Conservation (phyloP, 345 rosid species). For the Populus davidiana region DNA sequence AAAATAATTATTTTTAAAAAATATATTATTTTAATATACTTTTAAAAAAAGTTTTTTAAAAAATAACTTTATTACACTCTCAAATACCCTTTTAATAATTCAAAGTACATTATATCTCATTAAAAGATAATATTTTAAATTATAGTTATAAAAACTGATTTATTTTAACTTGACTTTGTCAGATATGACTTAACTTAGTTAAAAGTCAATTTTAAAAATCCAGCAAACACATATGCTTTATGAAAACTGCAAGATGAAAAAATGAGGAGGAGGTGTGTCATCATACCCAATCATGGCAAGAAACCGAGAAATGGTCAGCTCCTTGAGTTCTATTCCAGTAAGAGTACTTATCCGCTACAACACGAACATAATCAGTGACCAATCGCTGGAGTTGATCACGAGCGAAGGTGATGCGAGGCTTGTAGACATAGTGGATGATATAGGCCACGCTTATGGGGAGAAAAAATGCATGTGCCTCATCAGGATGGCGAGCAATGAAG, state of each 20-base stretch:
- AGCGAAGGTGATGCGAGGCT: slow-evolving; percentile 33
- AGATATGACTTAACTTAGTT: no score
- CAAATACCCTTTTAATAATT: no score
- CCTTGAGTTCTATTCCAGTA: slow-evolving; percentile 63
- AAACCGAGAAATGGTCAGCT: slow-evolving; percentile 60
- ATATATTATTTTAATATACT: no score
- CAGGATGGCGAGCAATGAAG: slow-evolving; percentile 44
- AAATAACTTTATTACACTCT: no score
- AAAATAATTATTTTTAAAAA: no score
- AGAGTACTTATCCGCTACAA: slow-evolving; percentile 39
- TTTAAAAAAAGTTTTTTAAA: no score
- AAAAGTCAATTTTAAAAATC: no score
- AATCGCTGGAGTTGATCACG: slow-evolving; percentile 33
- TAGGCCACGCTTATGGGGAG: slow-evolving; percentile 49
- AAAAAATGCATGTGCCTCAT: slow-evolving; percentile 51
- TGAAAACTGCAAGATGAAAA: neutral
- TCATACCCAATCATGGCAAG: slow-evolving; percentile 69
- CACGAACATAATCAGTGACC: slow-evolving; percentile 39
- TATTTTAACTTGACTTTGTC: no score
- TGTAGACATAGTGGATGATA: slow-evolving; percentile 41
- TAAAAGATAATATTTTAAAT: no score
- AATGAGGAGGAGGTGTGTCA: neutral
- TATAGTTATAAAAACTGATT: no score
- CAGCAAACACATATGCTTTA: no score
- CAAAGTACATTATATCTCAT: no score